Conservation (phyloP, 768 basidiomycete genomes). For the Candolleomyces eurysporus region DNA sequence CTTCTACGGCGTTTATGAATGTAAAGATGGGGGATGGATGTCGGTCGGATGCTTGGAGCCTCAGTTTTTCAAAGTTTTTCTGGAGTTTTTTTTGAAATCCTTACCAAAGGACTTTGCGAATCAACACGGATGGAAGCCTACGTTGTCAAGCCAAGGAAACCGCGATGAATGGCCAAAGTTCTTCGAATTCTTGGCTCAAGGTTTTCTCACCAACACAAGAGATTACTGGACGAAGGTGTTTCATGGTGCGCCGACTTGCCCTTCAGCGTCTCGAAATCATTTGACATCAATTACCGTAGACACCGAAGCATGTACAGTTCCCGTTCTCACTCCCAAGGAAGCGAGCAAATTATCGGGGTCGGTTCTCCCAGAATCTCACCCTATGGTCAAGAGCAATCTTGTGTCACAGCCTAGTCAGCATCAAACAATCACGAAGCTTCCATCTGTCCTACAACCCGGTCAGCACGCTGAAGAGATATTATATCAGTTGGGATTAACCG, state of each 20-base stretch:
- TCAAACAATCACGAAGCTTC: constrained; percentile 1
- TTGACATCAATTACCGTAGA: constrained; percentile 33
- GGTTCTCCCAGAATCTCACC: constrained; percentile 53
- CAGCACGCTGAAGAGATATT: constrained; percentile 54
- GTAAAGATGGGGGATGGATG: constrained; percentile 73
- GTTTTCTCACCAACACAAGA: constrained; percentile 57
- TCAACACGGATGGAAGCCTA: constrained; percentile 55
- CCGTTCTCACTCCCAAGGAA: constrained; percentile 64
- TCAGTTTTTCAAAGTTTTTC: constrained; percentile 64
- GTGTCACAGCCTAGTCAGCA: not conserved
- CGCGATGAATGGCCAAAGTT: constrained; percentile 56
- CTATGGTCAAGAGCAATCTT: constrained; percentile 28
- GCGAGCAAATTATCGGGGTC: constrained; percentile 43
- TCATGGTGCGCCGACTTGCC: constrained; percentile 46
- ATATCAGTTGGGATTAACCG: constrained; percentile 46
- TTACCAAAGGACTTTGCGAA: constrained; percentile 44
- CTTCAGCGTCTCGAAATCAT: not conserved
- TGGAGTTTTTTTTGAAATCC: constrained; percentile 50
- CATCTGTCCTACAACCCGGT: constrained; percentile 42
- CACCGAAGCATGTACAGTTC: constrained; percentile 70
- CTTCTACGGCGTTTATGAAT: constrained; percentile 73
- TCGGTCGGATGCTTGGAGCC: constrained; percentile 76
- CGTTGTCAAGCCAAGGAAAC: constrained; percentile 40
- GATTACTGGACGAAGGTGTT: constrained; percentile 72
- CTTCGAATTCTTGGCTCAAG: constrained; percentile 55